phyloP scores from a whole-genome alignment of 1,284 basidiomycete genomes.

The Porodaedalea pini region DNA sequence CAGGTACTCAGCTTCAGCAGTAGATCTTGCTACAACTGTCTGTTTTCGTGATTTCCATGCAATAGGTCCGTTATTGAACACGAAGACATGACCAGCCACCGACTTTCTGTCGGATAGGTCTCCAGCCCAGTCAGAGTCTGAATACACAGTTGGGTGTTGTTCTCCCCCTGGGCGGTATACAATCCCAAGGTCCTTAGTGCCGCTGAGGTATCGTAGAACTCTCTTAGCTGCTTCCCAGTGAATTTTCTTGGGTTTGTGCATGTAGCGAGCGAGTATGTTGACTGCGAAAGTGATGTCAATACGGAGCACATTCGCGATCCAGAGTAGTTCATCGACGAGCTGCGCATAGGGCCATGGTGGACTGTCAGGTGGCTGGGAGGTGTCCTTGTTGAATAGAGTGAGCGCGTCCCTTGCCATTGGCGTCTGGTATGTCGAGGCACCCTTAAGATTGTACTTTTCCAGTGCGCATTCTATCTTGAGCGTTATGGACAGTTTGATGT shows the following conservation, averaged over 20 bases:
- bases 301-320: conserved; percentile 28
- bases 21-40: conserved; percentile 25
- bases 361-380: not conserved
- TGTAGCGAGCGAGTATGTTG: conserved; percentile 28
- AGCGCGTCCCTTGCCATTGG: conserved; percentile 22
- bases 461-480: too few relatives aligned
- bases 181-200: conserved; percentile 28
- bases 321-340: conserved; percentile 31
- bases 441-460: conserved; percentile 17
- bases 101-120: conserved; percentile 23
- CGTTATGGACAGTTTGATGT: conserved; percentile 12
- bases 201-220: conserved; percentile 33
- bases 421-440: conserved; percentile 12
- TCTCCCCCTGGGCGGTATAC: conserved; percentile 25
- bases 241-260: conserved; percentile 27
- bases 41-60: conserved; percentile 27
- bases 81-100: conserved; percentile 28
- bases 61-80: conserved; percentile 24
- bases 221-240: conserved; percentile 33
- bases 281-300: conserved; percentile 33
- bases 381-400: not conserved
- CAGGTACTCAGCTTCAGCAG: conserved; percentile 30
- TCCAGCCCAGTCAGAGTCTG: conserved; percentile 32
- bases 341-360: conserved; percentile 25
- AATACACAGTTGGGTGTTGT: conserved; percentile 16